Conservation (phyloP, 2,329 filamentous ascomycete species). For the Pestalotiopsis sp. region DNA sequence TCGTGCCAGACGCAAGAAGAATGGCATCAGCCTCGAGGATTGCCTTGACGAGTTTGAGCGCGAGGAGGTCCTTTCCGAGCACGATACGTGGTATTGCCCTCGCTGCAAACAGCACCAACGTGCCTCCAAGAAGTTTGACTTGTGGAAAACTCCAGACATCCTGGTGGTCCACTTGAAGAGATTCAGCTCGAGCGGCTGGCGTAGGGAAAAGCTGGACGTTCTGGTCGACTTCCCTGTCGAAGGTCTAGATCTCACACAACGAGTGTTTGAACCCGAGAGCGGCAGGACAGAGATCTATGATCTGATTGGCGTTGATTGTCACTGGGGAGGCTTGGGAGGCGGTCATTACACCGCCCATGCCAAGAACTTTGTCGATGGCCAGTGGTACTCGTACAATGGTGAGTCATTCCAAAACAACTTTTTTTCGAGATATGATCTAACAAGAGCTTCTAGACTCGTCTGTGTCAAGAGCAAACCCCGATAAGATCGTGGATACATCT, state of each 20-base stretch:
- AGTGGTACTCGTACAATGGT: conserved; percentile 99
- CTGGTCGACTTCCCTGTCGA: conserved; percentile 90
- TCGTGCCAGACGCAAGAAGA: conserved; percentile 67
- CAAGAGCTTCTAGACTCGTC: conserved; percentile 64
- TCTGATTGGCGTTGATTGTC: conserved; percentile 93
- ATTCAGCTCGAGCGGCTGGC: conserved; percentile 81
- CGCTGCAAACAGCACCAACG: conserved; percentile 91
- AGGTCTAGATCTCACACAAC: conserved; percentile 77
- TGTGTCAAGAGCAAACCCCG: conserved; percentile 64
- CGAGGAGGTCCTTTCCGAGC: conserved; percentile 89
- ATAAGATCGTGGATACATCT: conserved; percentile 69
- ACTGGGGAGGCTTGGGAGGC: conserved; percentile 89
- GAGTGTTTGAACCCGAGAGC: conserved; percentile 78
- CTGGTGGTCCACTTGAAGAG: conserved; percentile 94
- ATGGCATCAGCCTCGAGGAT: conserved; percentile 83
- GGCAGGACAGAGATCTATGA: conserved; percentile 88
- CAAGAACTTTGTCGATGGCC: conserved; percentile 84
- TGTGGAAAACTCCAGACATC: conserved; percentile 97
- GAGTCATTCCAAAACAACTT: conserved; percentile 36
- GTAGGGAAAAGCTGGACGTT: conserved; percentile 89
- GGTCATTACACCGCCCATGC: conserved; percentile 96
- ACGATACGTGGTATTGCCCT: conserved; percentile 97
- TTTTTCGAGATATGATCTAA: background rate
- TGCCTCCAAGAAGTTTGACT: conserved; percentile 93
- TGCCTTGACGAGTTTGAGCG: conserved; percentile 95